Base-by-base conservation (phyloP, 176 grass and related monocot species). In the Zizania latifolia region DNA sequence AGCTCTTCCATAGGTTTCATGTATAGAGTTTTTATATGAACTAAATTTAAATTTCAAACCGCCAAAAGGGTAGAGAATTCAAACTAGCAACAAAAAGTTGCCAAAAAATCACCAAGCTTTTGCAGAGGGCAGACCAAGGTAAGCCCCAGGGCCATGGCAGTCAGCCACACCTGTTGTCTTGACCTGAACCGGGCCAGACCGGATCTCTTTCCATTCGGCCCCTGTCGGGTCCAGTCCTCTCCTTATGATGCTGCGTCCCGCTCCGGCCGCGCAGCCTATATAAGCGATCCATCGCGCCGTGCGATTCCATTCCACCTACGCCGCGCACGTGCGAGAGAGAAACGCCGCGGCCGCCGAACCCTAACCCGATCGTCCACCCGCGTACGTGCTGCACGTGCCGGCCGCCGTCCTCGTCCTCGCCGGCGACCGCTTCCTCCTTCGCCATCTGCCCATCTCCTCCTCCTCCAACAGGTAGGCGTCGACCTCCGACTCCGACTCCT, bases 161-260 rank as follows among this genome's bases (percentile, higher is more conserved):
- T n/a, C n/a, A 3, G 19, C 57, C 57, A n/a, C 34, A 0, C 70
- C 53, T 72, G 57, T 21, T n/a, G n/a, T n/a, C 65, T 70, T 80
- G 66, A 60, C 55, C 66, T 61, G 66, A 71, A 50, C 5, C 68
- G 39, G 24, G 44, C 10, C 67, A 50, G 78, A 81, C 78, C 78
- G 40, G 67, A 81, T 81, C 56, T 23, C 67, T 71, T 81, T 81
- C 67, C 29, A 0, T 51, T 39, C 28, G 55, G 35, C 65, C 39
- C 21, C 26, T 27, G 78, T 70, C 77, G 65, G 51, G 78, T 24
- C 5, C 63, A 5, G 31, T 26, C 22, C 24, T 1, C 1, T 29
- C 32, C 2, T 1, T n/a, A n/a, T n/a, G n/a, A n/a, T n/a, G n/a
- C n/a, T n/a, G n/a, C 7, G 12, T 3, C 6, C 0, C 29, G 29